Percentiles rank a stretch among this genome's conserved stretches.
Evolutionary conservation across 306 rosid species (phyloP).

Genomic region (Leucaena leucocephala): DNA sequence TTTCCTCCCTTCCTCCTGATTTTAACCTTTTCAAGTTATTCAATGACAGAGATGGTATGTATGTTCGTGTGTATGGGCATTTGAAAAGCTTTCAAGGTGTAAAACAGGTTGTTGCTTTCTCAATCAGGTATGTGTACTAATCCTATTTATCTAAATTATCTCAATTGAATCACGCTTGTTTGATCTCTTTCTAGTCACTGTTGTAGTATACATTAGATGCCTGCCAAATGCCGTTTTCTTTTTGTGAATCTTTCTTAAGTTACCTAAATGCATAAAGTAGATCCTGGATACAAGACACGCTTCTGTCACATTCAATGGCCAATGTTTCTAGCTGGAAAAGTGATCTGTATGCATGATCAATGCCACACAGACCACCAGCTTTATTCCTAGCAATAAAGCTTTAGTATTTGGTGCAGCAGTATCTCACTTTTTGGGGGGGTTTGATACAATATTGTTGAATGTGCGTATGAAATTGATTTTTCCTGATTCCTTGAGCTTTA

Average conservation of each 20-base stretch:
- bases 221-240: conserved; percentile 18
- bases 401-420: not conserved
- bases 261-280: not conserved
- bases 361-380: not conserved
- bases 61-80: conserved; percentile 76
- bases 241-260: conserved; percentile 8
- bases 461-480: not conserved
- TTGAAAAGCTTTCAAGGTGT: conserved; percentile 80
- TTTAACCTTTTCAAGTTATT: conserved; percentile 38
- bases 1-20: conserved; percentile 2
- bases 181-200: not conserved
- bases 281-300: not conserved
- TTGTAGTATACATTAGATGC: conserved; percentile 1
- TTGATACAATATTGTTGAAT: not conserved
- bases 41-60: conserved; percentile 46
- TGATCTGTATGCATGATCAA: not conserved
- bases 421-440: not conserved
- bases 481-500: not conserved
- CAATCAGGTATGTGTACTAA: conserved; percentile 64
- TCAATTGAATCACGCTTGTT: conserved; percentile 10
- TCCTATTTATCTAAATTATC: not conserved
- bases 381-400: not conserved
- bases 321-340: not conserved
- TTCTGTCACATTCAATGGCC: not conserved
- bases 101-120: conserved; percentile 71